These are phyloP conservation scores for Leccinum rimulosum DNA, from an alignment of 768 basidiomycete genomes.

Conservation along the genomic window DNA sequence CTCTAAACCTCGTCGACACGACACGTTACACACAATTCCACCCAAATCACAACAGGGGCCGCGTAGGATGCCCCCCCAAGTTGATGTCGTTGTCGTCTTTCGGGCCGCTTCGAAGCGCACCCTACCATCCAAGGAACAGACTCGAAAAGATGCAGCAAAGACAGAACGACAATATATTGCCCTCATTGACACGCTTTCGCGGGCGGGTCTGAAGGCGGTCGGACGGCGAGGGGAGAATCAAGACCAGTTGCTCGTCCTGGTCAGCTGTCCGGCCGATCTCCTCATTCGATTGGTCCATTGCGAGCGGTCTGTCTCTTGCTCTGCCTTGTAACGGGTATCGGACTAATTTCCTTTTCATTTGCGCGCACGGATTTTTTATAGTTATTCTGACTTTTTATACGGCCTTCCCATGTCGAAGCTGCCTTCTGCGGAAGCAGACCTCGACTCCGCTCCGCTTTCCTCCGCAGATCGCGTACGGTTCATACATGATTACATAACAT, in stretches of 20 bases:
- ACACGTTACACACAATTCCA: background rate
- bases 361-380: constrained; percentile 22
- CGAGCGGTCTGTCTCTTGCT: constrained; percentile 59
- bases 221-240: constrained; percentile 74
- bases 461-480: constrained; percentile 82
- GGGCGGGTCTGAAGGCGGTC: constrained; percentile 65
- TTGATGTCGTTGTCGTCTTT: constrained; percentile 76
- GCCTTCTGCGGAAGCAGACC: constrained; percentile 39
- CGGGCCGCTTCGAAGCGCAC: constrained; percentile 41
- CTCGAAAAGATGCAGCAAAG: constrained; percentile 57
- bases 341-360: background rate
- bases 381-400: constrained; percentile 74
- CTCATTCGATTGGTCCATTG: constrained; percentile 64
- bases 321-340: background rate
- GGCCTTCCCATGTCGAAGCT: constrained; percentile 61
- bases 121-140: constrained; percentile 58
- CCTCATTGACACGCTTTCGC: constrained; percentile 58
- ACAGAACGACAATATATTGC: constrained; percentile 68
- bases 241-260: constrained; percentile 74
- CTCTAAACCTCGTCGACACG: constrained; percentile 2
- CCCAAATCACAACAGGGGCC: background rate
- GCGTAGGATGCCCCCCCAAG: constrained; percentile 47
- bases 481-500: constrained; percentile 68
- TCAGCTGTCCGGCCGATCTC: constrained; percentile 62
- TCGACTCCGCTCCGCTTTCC: constrained; percentile 47